phyloP scores from a whole-genome alignment of 164 flowering plant species.

The Saururus chinensis region DNA sequence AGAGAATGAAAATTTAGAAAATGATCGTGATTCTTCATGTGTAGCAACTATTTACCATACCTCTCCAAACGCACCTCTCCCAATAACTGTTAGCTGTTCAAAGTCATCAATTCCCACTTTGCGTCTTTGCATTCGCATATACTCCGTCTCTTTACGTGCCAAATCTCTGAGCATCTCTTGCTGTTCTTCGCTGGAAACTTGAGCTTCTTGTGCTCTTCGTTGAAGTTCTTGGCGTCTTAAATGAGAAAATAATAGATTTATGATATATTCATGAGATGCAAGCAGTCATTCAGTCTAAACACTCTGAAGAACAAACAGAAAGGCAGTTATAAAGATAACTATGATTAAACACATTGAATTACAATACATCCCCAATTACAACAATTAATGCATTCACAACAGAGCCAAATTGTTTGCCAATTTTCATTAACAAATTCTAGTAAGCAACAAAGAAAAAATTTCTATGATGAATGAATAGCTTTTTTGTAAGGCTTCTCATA shows the following conservation, averaged over 20 bases:
- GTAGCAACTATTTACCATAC: conserved; percentile 22
- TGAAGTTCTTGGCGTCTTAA: conserved; percentile 58
- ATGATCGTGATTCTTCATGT: background rate
- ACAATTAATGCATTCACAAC: too few relatives aligned
- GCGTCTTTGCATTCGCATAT: conserved; percentile 80
- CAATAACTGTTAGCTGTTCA: conserved; percentile 65
- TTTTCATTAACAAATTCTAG: too few relatives aligned
- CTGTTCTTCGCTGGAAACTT: conserved; percentile 57
- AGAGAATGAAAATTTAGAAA: background rate
- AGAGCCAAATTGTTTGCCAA: too few relatives aligned
- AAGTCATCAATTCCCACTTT: conserved; percentile 90
- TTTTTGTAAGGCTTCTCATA: too few relatives aligned
- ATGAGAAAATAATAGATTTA: conserved; percentile 2
- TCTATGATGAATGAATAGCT: too few relatives aligned
- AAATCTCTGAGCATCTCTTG: conserved; percentile 74
- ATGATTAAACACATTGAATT: too few relatives aligned
- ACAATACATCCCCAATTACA: too few relatives aligned
- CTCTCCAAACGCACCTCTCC: conserved; percentile 91
- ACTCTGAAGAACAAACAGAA: too few relatives aligned
- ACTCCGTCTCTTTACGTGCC: conserved; percentile 73
- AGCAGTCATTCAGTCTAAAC: too few relatives aligned
- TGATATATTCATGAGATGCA: too few relatives aligned
- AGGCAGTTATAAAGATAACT: too few relatives aligned
- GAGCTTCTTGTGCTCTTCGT: conserved; percentile 61
- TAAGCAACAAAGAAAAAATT: too few relatives aligned